Base-by-base conservation (phyloP, 1,284 basidiomycete genomes). In the Cryptococcus jaspeensis region DNA sequence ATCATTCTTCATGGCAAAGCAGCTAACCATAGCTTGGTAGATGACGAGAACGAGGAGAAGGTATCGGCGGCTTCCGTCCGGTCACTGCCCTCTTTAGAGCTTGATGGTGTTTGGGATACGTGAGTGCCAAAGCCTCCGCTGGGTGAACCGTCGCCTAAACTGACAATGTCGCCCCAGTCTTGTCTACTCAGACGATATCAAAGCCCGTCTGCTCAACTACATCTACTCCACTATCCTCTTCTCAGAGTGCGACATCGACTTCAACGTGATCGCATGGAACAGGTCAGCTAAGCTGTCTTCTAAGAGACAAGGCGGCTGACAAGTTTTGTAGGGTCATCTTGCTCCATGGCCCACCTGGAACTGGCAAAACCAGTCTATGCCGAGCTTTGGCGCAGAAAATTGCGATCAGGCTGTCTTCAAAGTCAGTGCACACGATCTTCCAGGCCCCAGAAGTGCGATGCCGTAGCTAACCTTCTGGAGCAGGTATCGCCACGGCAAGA, bases 291-390 rank as follows among this genome's bases (percentile, higher is more conserved):
- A 18, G 20, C 18, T 47, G 8, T 28, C 15, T 8, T 36, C 23
- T 1, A n/a, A n/a, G n/a, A n/a, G 18, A 16, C 46, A 18, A 50
- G 41, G 43, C 41, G 18, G 42, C 52, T 50, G 16, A 53, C 18
- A 7, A 55, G 23, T 25, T 44, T 9, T 25, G 0, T 61, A 81
- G 82, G 2, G 87, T 99, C 2, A 87, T 97, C 0, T 80, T 99
- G 1, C 81, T 99, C 13, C 94, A 99, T 73, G 96, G 96, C 0
- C 96, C 96, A 12, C 95, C 96, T 0, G 95, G 96, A 0, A 99
- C 96, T 0, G 96, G 96, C 18, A 99, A 99, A 79, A 99, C 96
- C 0, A 92, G 90, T 1, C 81, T 99, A 2, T 97, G 94, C 74
- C 85, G 92, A 49, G 94, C 94, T 13, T 81, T 99, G 6, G 92